phyloP scores from a whole-genome alignment of 345 rosid species.

The Odontarrhena argentea region DNA sequence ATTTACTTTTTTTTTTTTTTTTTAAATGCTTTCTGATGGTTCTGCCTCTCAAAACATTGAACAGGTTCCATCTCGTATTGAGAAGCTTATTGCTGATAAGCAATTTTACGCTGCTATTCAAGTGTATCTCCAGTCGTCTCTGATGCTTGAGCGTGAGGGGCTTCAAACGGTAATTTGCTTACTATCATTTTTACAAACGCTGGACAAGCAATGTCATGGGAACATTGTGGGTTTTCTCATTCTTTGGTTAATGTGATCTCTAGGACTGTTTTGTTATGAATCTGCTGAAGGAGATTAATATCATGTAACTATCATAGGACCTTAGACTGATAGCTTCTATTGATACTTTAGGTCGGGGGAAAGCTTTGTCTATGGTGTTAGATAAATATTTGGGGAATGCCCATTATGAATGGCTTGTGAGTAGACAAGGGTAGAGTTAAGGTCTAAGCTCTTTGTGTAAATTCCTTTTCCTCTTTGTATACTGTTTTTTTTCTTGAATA shows the following conservation, averaged over 20 bases:
- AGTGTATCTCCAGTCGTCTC: conserved; percentile 70
- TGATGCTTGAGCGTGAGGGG: conserved; percentile 99
- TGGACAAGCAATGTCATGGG: conserved; percentile 27
- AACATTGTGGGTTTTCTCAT: conserved; percentile 25
- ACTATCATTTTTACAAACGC: conserved; percentile 3
- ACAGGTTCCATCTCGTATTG: conserved; percentile 87
- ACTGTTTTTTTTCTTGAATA: too few relatives aligned
- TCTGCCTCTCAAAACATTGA: conserved; percentile 39
- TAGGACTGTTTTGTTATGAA: conserved; percentile 17
- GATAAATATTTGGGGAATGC: too few relatives aligned
- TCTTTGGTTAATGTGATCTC: conserved; percentile 23
- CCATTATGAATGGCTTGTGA: too few relatives aligned
- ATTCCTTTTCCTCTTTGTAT: too few relatives aligned
- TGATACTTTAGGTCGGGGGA: too few relatives aligned
- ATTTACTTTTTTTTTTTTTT: conserved; percentile 6
- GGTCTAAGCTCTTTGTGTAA: too few relatives aligned
- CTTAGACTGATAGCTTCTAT: not conserved
- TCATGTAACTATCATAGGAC: conserved; percentile 18
- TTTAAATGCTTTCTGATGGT: conserved; percentile 15
- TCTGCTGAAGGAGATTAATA: conserved; percentile 14
- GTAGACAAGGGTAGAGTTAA: too few relatives aligned
- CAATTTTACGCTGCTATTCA: conserved; percentile 93
- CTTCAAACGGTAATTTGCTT: conserved; percentile 75
- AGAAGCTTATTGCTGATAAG: conserved; percentile 87
- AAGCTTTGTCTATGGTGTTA: too few relatives aligned